phyloP scores from a whole-genome alignment of 345 rosid genomes.

The Hevea brasiliensis region DNA sequence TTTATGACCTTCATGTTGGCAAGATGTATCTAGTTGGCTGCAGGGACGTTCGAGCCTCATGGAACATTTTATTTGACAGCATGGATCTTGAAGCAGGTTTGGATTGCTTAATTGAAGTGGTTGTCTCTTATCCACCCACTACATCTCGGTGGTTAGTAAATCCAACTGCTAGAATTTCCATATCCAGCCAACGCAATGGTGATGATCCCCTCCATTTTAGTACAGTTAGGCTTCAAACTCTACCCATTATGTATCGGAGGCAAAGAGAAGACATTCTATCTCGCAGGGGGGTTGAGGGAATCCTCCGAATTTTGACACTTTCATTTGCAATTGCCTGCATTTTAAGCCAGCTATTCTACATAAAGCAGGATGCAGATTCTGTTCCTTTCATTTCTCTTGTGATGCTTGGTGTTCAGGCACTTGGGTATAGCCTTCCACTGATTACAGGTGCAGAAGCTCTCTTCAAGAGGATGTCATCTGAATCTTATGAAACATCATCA shows the following conservation, averaged over 20 bases:
- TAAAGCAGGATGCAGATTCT: constrained; percentile 42
- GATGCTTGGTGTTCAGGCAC: constrained; percentile 83
- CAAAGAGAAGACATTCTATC: constrained; percentile 86
- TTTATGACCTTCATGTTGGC: constrained; percentile 70
- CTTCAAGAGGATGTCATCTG: constrained; percentile 53
- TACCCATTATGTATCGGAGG: constrained; percentile 65
- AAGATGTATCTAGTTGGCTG: constrained; percentile 86
- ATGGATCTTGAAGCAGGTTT: constrained; percentile 83
- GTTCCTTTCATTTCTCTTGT: constrained; percentile 72
- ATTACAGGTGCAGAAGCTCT: constrained; percentile 86
- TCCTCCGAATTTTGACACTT: constrained; percentile 65
- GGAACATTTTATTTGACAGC: constrained; percentile 66
- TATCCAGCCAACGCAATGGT: constrained; percentile 61
- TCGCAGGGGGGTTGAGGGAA: constrained; percentile 70
- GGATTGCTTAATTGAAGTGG: constrained; percentile 65
- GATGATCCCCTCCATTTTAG: constrained; percentile 76
- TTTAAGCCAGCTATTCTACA: constrained; percentile 60
- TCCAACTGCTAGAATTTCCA: constrained; percentile 69
- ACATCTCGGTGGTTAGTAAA: constrained; percentile 72
- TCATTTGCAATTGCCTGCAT: constrained; percentile 71
- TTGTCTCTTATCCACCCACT: constrained; percentile 78
- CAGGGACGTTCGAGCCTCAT: constrained; percentile 82
- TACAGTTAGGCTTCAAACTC: constrained; percentile 53
- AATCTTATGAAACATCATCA: constrained; percentile 45
- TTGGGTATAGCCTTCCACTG: constrained; percentile 75